These are phyloP conservation scores for Hyphopichia pseudoburtonii DNA, from an alignment of 1,139 yeast species.

Conservation along the genomic window DNA sequence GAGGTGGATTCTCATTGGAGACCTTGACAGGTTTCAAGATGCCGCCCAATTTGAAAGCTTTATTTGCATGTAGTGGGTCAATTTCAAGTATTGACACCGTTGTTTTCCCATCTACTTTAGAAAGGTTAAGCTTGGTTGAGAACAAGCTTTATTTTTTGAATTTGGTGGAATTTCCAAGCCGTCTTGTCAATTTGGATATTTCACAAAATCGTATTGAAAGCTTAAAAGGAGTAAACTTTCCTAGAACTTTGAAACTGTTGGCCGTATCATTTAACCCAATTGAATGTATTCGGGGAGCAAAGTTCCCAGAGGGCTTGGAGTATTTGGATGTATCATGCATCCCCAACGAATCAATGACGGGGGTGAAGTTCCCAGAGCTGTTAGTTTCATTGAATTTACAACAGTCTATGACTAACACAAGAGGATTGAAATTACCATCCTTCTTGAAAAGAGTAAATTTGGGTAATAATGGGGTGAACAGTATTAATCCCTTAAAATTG, in stretches of 20 bases:
- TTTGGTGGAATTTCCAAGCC: conserved; percentile 39
- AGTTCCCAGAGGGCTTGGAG: conserved; percentile 39
- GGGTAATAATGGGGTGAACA: conserved; percentile 45
- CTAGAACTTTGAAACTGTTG: conserved; percentile 29
- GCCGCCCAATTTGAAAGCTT: conserved; percentile 32
- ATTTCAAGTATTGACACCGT: conserved; percentile 39
- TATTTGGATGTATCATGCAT: conserved; percentile 42
- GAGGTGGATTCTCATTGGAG: conserved; percentile 43
- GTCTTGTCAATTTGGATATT: conserved; percentile 32
- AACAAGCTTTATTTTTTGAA: conserved; percentile 43
- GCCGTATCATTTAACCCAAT: conserved; percentile 43
- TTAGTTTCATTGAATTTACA: conserved; percentile 38
- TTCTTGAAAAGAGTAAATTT: conserved; percentile 31
- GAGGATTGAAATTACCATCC: conserved; percentile 45
- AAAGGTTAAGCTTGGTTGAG: conserved; percentile 34
- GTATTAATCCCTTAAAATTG: conserved; percentile 46
- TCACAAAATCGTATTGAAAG: conserved; percentile 45
- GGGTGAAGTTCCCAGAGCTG: conserved; percentile 47
- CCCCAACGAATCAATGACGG: conserved; percentile 51
- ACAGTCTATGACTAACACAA: conserved; percentile 47
- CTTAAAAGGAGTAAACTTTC: conserved; percentile 40
- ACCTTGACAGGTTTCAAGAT: conserved; percentile 43
- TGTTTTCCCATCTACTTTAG: conserved; percentile 32
- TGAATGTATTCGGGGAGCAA: conserved; percentile 43
- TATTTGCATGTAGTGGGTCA: conserved; percentile 37